Conservation (phyloP, 2,329 filamentous ascomycete species). For the Cladophialophora carrionii region DNA sequence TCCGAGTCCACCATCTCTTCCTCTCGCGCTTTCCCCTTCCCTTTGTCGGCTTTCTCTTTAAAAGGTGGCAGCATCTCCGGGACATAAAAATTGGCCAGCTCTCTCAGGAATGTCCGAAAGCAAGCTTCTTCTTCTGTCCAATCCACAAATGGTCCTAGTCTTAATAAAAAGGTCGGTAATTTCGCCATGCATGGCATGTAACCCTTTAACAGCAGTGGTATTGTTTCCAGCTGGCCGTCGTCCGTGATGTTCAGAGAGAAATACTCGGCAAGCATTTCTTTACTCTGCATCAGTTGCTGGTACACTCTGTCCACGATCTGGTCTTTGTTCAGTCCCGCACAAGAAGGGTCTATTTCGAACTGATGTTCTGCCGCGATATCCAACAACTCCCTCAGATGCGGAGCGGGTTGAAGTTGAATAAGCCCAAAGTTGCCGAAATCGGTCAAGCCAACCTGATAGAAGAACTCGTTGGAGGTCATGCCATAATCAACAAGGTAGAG, state of each 20-base stretch:
- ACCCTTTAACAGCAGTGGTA: conserved; percentile 84
- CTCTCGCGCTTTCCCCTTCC: conserved; percentile 18
- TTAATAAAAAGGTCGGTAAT: conserved; percentile 82
- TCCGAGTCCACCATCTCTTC: not conserved
- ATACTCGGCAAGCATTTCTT: conserved; percentile 90
- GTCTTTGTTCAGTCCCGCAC: conserved; percentile 48
- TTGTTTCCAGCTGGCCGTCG: conserved; percentile 72
- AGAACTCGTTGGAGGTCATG: conserved; percentile 81
- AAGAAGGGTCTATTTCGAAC: conserved; percentile 50
- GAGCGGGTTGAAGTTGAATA: conserved; percentile 76
- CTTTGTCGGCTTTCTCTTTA: conserved; percentile 40
- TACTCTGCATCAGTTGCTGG: conserved; percentile 70
- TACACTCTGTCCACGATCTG: conserved; percentile 70
- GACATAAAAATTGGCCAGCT: conserved; percentile 87
- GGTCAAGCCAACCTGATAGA: conserved; percentile 92
- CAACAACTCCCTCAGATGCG: conserved; percentile 72
- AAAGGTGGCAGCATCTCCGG: conserved; percentile 76
- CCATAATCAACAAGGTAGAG: conserved; percentile 94
- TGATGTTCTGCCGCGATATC: conserved; percentile 73
- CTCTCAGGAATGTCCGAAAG: conserved; percentile 80
- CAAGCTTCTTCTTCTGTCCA: conserved; percentile 85
- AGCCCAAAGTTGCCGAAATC: conserved; percentile 94
- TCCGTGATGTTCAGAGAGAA: conserved; percentile 83
- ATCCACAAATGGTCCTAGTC: conserved; percentile 83
- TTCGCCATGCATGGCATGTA: conserved; percentile 87